phyloP scores from a whole-genome alignment of 257 asterid species.

The Lavandula angustifolia region DNA sequence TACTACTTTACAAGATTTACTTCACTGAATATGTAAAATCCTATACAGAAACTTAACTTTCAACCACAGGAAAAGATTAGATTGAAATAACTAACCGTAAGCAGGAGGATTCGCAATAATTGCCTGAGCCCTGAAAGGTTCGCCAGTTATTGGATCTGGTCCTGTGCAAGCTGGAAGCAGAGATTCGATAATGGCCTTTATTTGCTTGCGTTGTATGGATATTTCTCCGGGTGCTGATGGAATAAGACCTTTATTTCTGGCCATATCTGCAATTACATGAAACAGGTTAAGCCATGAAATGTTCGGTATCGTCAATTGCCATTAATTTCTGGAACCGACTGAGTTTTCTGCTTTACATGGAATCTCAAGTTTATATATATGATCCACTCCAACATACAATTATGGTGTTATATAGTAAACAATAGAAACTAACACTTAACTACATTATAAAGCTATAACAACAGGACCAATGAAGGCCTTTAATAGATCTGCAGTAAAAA shows the following conservation, averaged over 20 bases:
- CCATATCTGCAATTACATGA: conserved; percentile 71
- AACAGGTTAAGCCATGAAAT: conserved; percentile 27
- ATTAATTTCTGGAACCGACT: not conserved
- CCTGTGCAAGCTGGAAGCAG: conserved; percentile 99
- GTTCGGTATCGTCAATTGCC: conserved; percentile 12
- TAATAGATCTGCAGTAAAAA: not conserved
- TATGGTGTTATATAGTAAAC: not conserved
- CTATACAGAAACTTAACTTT: too few species aligned
- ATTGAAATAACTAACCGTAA: conserved; percentile 71
- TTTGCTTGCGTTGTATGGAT: conserved; percentile 72
- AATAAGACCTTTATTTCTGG: conserved; percentile 94
- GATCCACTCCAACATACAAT: conserved; percentile 2
- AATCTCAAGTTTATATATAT: not conserved
- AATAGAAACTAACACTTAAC: not conserved
- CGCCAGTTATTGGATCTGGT: conserved; percentile 76
- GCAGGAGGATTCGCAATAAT: conserved; percentile 99
- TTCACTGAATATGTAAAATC: too few species aligned
- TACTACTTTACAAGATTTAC: too few species aligned
- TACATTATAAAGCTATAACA: conserved; percentile 15
- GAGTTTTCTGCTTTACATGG: not conserved
- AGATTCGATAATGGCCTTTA: conserved; percentile 88
- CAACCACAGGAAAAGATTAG: too few species aligned
- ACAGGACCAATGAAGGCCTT: not conserved
- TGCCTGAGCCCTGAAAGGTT: conserved; percentile 93
- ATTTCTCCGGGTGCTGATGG: conserved; percentile 91